phyloP scores from a whole-genome alignment of 768 basidiomycete genomes.

The Suillus discolor region DNA sequence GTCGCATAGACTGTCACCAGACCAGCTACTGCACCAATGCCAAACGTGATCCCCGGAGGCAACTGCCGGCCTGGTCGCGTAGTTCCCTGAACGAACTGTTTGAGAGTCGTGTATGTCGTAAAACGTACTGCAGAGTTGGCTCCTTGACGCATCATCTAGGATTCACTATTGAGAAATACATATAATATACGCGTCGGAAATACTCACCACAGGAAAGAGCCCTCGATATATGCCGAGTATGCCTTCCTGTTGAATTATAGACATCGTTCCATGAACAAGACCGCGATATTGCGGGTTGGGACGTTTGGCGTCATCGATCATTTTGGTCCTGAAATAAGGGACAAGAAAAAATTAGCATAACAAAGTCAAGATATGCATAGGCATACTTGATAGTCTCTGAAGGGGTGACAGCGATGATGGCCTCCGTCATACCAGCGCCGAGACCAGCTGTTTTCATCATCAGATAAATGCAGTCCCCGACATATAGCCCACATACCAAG shows the following conservation, averaged over 20 bases:
- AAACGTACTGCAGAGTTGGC: slow-evolving; percentile 94
- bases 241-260: slow-evolving; percentile 87
- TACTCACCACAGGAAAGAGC: slow-evolving; percentile 86
- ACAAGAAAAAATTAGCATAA: background rate
- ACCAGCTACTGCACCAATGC: slow-evolving; percentile 91
- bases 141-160: slow-evolving; percentile 94
- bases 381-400: slow-evolving; percentile 97
- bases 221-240: slow-evolving; percentile 86
- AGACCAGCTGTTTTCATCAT: slow-evolving; percentile 56
- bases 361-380: background rate
- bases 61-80: slow-evolving; percentile 73
- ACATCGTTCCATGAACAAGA: slow-evolving; percentile 78
- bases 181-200: background rate
- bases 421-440: slow-evolving; percentile 90
- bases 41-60: slow-evolving; percentile 89
- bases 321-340: slow-evolving; percentile 74
- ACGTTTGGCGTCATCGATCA: slow-evolving; percentile 92
- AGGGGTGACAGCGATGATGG: slow-evolving; percentile 93
- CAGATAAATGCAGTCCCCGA: slow-evolving; percentile 3
- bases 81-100: slow-evolving; percentile 88
- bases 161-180: background rate
- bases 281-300: slow-evolving; percentile 86
- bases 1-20: slow-evolving; percentile 93
- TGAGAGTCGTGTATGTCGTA: slow-evolving; percentile 92
- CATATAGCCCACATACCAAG: slow-evolving; percentile 53